A percentile compares a stretch with the other conserved stretches of the same genome.
These are phyloP conservation scores for Tilletia setariae DNA, from an alignment of 1,284 basidiomycete genomes.

Conservation along the genomic window DNA sequence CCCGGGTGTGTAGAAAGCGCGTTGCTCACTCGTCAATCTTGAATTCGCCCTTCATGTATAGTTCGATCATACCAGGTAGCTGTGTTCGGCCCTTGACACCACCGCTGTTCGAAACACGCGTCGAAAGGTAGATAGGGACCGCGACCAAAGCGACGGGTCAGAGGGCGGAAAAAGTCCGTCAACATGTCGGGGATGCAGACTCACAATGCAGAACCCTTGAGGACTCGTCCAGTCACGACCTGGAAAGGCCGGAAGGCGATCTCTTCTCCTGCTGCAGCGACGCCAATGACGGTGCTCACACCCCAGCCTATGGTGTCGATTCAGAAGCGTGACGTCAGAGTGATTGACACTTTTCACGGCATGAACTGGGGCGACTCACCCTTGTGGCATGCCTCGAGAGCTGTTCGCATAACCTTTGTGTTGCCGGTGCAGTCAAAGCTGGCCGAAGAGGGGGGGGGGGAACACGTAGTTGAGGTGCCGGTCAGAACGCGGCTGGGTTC, in stretches of 20 bases:
- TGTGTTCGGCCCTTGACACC: constrained; percentile 97
- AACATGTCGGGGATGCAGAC: not conserved
- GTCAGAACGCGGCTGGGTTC: too few relatives aligned
- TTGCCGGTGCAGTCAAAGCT: constrained; percentile 83
- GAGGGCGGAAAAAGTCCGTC: not conserved
- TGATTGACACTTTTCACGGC: too few relatives aligned
- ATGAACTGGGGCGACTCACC: constrained; percentile 33
- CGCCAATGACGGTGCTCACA: constrained; percentile 71
- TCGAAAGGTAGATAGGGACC: too few relatives aligned
- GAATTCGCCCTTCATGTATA: constrained; percentile 33
- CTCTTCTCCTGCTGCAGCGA: constrained; percentile 82
- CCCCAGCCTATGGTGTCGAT: constrained; percentile 58
- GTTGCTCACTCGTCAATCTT: constrained; percentile 41
- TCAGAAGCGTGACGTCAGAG: too few relatives aligned
- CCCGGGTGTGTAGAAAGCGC: not conserved
- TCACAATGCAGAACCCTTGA: constrained; percentile 86
- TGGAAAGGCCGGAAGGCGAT: constrained; percentile 85
- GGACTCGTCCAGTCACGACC: constrained; percentile 86
- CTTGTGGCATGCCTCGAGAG: constrained; percentile 96
- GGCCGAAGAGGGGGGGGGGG: too few relatives aligned
- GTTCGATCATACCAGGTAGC: constrained; percentile 49
- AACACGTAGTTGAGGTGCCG: too few relatives aligned
- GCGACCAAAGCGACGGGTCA: not conserved
- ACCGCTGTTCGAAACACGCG: constrained; percentile 58
- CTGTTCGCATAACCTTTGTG: constrained; percentile 89